Conservation (phyloP, 495 filamentous ascomycete genomes). For the Hypoxylon subgilvum region DNA sequence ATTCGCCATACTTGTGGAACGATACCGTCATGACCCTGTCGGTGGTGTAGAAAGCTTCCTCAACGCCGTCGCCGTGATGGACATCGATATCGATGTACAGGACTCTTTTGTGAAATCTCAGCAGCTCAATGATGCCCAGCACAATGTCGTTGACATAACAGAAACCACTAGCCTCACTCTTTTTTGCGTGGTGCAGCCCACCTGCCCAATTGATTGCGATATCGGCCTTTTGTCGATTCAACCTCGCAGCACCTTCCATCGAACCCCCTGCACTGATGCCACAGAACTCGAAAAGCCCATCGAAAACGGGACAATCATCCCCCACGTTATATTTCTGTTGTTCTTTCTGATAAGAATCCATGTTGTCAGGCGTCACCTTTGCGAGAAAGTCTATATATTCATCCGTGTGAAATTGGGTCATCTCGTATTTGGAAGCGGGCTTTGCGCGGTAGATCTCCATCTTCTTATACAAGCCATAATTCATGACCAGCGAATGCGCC, state of each 20-base stretch:
- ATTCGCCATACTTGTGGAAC: constrained; percentile 99
- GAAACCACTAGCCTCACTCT: constrained; percentile 94
- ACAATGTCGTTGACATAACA: constrained; percentile 99
- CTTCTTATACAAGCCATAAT: constrained; percentile 96
- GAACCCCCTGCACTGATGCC: constrained; percentile 97
- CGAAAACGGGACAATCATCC: constrained; percentile 97
- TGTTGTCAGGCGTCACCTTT: constrained; percentile 97
- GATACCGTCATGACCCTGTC: constrained; percentile 98
- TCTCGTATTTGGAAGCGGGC: constrained; percentile 91
- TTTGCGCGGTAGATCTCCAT: constrained; percentile 99
- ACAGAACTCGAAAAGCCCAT: constrained; percentile 97
- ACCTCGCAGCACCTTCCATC: constrained; percentile 92
- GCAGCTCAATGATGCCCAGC: constrained; percentile 94
- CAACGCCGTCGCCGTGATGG: constrained; percentile 96
- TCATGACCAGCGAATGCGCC: constrained; percentile 97
- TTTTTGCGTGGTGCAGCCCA: constrained; percentile 95
- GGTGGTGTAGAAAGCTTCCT: constrained; percentile 97
- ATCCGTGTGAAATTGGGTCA: constrained; percentile 99
- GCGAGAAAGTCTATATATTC: constrained; percentile 98
- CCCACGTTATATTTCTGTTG: constrained; percentile 97
- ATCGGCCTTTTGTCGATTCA: constrained; percentile 94
- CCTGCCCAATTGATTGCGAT: constrained; percentile 98
- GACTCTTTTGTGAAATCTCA: constrained; percentile 90
- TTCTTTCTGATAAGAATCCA: constrained; percentile 91
- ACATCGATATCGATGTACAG: constrained; percentile 99